These are phyloP conservation scores for Stephania cephalantha DNA, from an alignment of 164 flowering plant genomes.

Conservation along the genomic window DNA sequence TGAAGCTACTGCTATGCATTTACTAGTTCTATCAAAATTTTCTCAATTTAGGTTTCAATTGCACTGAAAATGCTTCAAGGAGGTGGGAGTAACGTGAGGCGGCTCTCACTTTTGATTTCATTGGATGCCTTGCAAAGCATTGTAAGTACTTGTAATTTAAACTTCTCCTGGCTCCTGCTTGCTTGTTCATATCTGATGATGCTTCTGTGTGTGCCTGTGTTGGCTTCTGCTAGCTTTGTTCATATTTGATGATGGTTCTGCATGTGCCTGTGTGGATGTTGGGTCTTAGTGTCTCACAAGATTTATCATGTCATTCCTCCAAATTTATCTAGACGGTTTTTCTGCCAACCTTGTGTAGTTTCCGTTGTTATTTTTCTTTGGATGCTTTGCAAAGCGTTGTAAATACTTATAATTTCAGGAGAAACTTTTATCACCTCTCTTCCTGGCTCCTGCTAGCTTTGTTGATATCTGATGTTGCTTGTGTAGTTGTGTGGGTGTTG, in stretches of 20 bases:
- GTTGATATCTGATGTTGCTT: neutral
- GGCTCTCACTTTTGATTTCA: slow-evolving; percentile 15
- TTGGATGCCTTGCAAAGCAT: slow-evolving; percentile 24
- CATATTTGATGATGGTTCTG: too few species aligned
- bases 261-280: too few species aligned
- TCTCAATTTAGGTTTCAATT: slow-evolving; percentile 20
- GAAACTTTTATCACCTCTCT: neutral
- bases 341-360: too few species aligned
- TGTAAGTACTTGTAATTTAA: slow-evolving; percentile 14
- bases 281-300: too few species aligned
- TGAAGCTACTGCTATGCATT: neutral
- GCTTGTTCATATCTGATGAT: neutral
- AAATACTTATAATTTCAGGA: slow-evolving; percentile 3
- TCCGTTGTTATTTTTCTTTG: slow-evolving; percentile 4
- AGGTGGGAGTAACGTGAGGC: slow-evolving; percentile 22
- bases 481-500: neutral
- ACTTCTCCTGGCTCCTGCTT: neutral
- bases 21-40: neutral
- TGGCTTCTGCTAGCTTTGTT: neutral
- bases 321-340: too few species aligned
- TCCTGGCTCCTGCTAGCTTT: neutral
- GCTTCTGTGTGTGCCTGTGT: neutral
- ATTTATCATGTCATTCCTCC: too few species aligned
- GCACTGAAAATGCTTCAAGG: slow-evolving; percentile 28
- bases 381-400: slow-evolving; percentile 26